These are phyloP conservation scores for Sphagnum fallax DNA, from an alignment of 228 moss, liverwort and hornwort species.

Conservation along the genomic window DNA sequence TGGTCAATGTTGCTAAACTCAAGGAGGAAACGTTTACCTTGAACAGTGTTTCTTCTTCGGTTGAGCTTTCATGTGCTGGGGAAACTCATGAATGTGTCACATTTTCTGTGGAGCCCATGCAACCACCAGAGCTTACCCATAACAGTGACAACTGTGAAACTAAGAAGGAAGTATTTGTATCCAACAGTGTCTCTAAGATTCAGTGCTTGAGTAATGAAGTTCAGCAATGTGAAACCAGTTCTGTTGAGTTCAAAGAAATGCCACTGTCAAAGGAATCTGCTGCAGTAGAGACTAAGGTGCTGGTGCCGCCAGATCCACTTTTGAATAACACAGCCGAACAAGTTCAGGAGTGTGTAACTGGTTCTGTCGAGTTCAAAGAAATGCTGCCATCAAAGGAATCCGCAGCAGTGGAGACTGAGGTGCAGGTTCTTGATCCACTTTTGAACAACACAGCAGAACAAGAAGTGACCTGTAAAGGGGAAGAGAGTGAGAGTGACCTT, in stretches of 20 bases:
- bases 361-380: too few species aligned
- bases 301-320: slow-evolving; percentile 5
- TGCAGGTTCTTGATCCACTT: slow-evolving; percentile 1
- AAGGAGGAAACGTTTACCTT: too few species aligned
- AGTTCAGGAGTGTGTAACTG: too few species aligned
- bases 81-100: slow-evolving; percentile 3
- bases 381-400: too few species aligned
- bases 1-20: too few species aligned
- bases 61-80: too few species aligned
- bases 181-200: slow-evolving; percentile 8
- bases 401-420: slow-evolving; percentile 2
- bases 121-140: too few species aligned
- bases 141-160: slow-evolving; percentile 2
- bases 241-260: neutral
- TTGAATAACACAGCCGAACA: too few species aligned
- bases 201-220: slow-evolving; percentile 10
- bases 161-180: slow-evolving; percentile 4
- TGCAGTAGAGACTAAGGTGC: slow-evolving; percentile 1
- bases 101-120: neutral
- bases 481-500: slow-evolving; percentile 10
- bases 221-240: slow-evolving; percentile 6
- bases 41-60: too few species aligned
- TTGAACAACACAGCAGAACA: slow-evolving; percentile 7
- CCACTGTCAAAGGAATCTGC: too few species aligned
- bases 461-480: slow-evolving; percentile 1